Conservation (phyloP, 2,329 filamentous ascomycete genomes). For the Alternaria viburni region DNA sequence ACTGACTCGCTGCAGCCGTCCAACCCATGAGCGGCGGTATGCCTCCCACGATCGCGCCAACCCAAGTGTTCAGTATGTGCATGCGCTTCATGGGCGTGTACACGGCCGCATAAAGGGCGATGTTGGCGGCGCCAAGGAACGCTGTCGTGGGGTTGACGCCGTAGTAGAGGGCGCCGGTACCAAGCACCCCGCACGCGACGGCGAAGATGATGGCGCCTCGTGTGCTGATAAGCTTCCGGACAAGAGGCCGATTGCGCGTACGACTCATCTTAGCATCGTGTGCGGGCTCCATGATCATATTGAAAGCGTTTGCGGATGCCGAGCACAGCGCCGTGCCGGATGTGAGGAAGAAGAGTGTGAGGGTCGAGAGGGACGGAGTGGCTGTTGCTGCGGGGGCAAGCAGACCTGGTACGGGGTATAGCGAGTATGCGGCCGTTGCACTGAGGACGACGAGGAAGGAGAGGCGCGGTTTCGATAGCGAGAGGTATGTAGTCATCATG, state of each 20-base stretch:
- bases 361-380: slow-evolving; percentile 81
- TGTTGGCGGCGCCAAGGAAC: slow-evolving; percentile 82
- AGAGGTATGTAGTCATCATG: slow-evolving; percentile 78
- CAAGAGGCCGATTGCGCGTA: slow-evolving; percentile 89
- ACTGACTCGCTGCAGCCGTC: slow-evolving; percentile 91
- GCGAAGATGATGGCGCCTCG: slow-evolving; percentile 80
- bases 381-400: slow-evolving; percentile 71
- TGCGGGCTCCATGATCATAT: slow-evolving; percentile 93
- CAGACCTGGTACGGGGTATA: slow-evolving; percentile 91
- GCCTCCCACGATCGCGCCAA: slow-evolving; percentile 88
- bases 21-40: slow-evolving; percentile 98
- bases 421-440: slow-evolving; percentile 86
- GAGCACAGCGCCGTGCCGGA: slow-evolving; percentile 85
- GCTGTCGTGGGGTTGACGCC: slow-evolving; percentile 95
- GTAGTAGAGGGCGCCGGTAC: slow-evolving; percentile 77
- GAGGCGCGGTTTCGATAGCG: slow-evolving; percentile 93
- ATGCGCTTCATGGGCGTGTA: slow-evolving; percentile 94
- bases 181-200: slow-evolving; percentile 70
- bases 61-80: slow-evolving; percentile 89
- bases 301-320: slow-evolving; percentile 91
- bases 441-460: slow-evolving; percentile 90
- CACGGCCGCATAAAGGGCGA: slow-evolving; percentile 84
- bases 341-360: slow-evolving; percentile 92
- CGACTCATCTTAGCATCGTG: slow-evolving; percentile 93
- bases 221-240: slow-evolving; percentile 76